Evolutionary conservation across 805 yeast genomes (phyloP), one percentile per base, ranked within the genome.

Genomic region (Scheffersomyces coipomensis): DNA sequence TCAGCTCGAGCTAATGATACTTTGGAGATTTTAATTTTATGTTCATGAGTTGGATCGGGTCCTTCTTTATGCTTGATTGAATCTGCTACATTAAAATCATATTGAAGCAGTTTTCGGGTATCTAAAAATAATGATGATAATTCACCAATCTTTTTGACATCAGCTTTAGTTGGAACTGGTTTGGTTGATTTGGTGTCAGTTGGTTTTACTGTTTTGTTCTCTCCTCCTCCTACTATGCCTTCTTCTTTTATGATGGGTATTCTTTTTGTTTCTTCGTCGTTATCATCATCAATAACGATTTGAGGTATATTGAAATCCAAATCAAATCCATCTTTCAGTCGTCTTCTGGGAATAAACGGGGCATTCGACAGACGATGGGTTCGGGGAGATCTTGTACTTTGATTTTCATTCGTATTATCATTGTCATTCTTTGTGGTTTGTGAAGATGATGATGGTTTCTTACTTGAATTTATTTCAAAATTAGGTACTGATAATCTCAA

Each of bases 1-100:
- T 75, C 79, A 0, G 79, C 80, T 36, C 83, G 51, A 18, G 64
- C 57, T 10, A 67, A 46, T 0, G 79, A 65, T 4, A 64, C 51
- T 19, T 62, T 60, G 3, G 77, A 61, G 1, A 64, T 49, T 10
- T 45, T 38, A n/a, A 46, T 29, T 19, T 18, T 24, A 27, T 27
- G 30, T 5, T 34, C 15, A 9, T 29, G 21, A 3, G 19, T 15
- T n/a, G 29, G n/a, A 13, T 33, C 30, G 19, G 24, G 37, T 3
- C 3, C 12, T n/a, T 23, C 26, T 6, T 32, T 32, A 13, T 21
- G 26, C 16, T 40, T 53, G 24, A 43, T 38, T 17, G 66, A 53
- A 35, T 73, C 73, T 4, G 61, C 45, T 5, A 74, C 58, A 42
- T 72, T 68, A 40, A 65, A 57, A 25, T 71, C 78, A 10, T 62